Evolutionary conservation across 108 stramenopile species (phyloP), one percentile per base, ranked within the genome.

Genomic region (Mayamaea pseudoterrestris): DNA sequence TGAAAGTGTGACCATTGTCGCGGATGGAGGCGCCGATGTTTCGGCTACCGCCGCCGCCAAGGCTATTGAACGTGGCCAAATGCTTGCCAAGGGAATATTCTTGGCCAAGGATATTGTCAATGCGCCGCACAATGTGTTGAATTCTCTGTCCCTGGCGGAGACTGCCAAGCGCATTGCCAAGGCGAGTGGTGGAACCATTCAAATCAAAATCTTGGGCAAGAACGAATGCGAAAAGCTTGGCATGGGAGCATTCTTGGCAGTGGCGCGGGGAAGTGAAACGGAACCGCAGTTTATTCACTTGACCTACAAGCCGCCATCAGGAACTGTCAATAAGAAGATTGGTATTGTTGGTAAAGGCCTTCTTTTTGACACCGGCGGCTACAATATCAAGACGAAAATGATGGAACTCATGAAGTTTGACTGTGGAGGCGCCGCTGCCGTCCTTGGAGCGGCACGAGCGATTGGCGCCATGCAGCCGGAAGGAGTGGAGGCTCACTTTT

Each of bases 321-420:
- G 66, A 20, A 26, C 50, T 22, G 57, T 53, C 55, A 79, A 76
- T 21, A 88, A 83, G 67, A 93, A 82, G 57, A 78, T 98, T 22
- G 95, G 87, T 3, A 58, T 95, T 25, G 56, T 96, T 47, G 94
- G 94, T 13, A 96, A 96, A 73, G 98, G 95, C 8, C 73, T 99
- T 0, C 73, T 95, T 3, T 99, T 98, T 60, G 98, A 99, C 61
- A 87, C 90, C 20, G 98, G 98, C 35, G 98, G 98, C n/a, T 96
- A 96, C 85, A 98, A 99, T 57, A 93, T 99, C 68, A 99, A 99
- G 71, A 89, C 89, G 2, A 57, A 68, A 8, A 94, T 93, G 94
- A 99, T 99, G 78, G 97, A 96, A 57, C 58, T 94, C 26, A 99
- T 99, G 98, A 98, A 99, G 66, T 94, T 99, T 49, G 98, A 99